Conservation (phyloP, 306 rosid species). For the Cucurbita pepo region DNA sequence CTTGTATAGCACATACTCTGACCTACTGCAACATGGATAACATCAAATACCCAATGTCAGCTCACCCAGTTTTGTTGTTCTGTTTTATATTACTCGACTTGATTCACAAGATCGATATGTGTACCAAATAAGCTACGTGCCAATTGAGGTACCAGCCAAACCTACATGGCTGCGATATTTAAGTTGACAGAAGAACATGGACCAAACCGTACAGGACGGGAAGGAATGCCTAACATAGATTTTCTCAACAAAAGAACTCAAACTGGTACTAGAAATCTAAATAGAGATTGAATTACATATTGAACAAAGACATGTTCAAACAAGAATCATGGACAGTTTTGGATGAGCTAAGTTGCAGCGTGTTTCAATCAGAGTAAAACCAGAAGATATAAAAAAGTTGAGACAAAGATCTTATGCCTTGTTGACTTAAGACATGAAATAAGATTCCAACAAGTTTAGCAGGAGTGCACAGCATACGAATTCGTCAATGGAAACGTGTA, state of each 20-base stretch:
- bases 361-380: not conserved
- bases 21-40: constrained; percentile 39
- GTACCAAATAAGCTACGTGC: not conserved
- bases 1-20: constrained; percentile 86
- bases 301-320: not conserved
- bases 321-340: not conserved
- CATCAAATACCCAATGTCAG: not conserved
- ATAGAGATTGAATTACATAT: not conserved
- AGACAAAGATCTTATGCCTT: not conserved
- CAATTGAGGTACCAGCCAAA: not conserved
- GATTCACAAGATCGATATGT: not conserved
- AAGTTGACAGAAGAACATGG: not conserved
- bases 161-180: not conserved
- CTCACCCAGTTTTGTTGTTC: not conserved
- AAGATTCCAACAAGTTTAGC: not conserved
- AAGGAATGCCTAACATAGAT: not conserved
- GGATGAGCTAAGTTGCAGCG: not conserved
- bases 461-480: not conserved
- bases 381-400: not conserved
- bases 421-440: not conserved
- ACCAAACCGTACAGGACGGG: not conserved
- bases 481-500: not conserved
- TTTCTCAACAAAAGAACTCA: not conserved
- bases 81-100: not conserved
- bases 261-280: not conserved